Evolutionary conservation across 345 rosid genomes (phyloP).

Genomic region (Syzygium oleosum): DNA sequence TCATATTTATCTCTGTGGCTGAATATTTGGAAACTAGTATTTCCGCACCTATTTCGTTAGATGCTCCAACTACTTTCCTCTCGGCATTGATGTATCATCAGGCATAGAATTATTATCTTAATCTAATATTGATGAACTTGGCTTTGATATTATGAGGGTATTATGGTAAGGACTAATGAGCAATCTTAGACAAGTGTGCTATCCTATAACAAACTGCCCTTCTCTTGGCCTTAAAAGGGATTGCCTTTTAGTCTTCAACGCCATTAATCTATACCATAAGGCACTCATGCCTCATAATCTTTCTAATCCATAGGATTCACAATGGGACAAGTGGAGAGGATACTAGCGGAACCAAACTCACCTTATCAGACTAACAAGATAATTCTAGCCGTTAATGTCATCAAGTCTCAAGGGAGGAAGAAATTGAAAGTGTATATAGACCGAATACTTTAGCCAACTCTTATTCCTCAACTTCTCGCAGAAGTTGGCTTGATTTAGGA

Average conservation of each 20-base stretch:
- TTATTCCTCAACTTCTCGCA: not conserved
- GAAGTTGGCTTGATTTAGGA: not conserved
- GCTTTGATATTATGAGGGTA: not conserved
- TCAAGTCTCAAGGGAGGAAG: not conserved
- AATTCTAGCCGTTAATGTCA: not conserved
- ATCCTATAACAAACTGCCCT: not conserved
- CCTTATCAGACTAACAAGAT: not conserved
- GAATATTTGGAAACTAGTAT: not conserved
- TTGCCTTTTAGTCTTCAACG: not conserved
- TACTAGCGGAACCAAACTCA: not conserved
- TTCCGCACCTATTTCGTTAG: not conserved
- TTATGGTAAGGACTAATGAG: not conserved
- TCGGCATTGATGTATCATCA: not conserved
- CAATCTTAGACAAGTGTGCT: not conserved
- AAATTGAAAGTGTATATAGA: not conserved
- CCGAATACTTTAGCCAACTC: not conserved
- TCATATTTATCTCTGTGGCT: not conserved
- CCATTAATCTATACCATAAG: not conserved
- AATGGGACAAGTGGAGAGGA: not conserved
- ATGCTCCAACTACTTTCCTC: not conserved
- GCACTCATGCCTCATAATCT: not conserved
- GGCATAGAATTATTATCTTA: not conserved
- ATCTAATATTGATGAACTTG: not conserved
- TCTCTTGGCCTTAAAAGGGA: not conserved
- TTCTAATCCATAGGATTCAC: not conserved